phyloP scores from a whole-genome alignment of 768 basidiomycete genomes.

The Mycena rebaudengoi region DNA sequence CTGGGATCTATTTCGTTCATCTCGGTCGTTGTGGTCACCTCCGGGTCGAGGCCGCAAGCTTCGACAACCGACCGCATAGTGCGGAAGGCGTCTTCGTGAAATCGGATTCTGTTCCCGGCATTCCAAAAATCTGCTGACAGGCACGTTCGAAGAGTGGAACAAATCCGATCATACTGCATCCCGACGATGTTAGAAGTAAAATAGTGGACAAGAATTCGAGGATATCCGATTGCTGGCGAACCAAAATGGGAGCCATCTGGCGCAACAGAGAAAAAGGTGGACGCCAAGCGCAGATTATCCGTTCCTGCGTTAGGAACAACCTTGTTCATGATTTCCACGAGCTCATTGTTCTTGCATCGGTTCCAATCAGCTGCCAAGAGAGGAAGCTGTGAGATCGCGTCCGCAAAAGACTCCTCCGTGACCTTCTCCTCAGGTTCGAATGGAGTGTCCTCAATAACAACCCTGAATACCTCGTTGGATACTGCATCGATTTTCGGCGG shows the following conservation, averaged over 20 bases:
- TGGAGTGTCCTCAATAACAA: conserved; percentile 12
- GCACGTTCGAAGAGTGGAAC: neutral
- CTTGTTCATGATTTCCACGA: conserved; percentile 11
- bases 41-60: conserved; percentile 15
- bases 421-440: conserved; percentile 13
- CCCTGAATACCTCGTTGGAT: conserved; percentile 13
- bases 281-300: conserved; percentile 6
- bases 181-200: neutral
- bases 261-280: conserved; percentile 11
- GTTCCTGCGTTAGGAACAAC: neutral
- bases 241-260: neutral
- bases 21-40: conserved; percentile 8
- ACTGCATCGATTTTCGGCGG: conserved; percentile 7
- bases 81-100: neutral
- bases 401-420: conserved; percentile 15
- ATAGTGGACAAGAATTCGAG: conserved; percentile 8
- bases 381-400: neutral
- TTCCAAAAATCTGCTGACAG: conserved; percentile 3
- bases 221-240: neutral
- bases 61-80: neutral
- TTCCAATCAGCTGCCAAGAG: conserved; percentile 2
- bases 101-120: neutral
- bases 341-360: conserved; percentile 4
- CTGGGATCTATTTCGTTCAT: conserved; percentile 19
- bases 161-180: neutral